Conservation (phyloP, 345 rosid genomes). For the Eucalyptus melliodora region DNA sequence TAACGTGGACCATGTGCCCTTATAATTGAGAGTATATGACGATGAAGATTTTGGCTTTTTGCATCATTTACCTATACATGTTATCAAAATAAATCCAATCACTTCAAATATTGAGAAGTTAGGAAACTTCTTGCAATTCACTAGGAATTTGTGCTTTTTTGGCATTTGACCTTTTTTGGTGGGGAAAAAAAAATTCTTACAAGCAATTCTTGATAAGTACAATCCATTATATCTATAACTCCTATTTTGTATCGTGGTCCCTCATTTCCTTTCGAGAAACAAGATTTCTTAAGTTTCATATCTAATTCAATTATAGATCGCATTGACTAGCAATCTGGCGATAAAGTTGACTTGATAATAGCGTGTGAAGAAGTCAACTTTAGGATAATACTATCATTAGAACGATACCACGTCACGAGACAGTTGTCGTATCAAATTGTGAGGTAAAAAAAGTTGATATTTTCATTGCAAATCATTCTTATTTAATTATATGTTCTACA, state of each 20-base stretch:
- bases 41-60: neutral
- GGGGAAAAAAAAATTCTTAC: neutral
- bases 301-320: neutral
- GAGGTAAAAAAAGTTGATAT: neutral
- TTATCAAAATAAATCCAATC: too few species aligned
- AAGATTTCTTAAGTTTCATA: neutral
- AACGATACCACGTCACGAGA: neutral
- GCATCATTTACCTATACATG: neutral
- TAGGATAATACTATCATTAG: neutral
- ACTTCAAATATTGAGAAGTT: neutral
- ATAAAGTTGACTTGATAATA: neutral
- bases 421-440: neutral
- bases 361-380: too few species aligned
- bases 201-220: neutral
- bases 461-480: neutral
- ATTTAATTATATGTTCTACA: neutral
- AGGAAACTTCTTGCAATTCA: neutral
- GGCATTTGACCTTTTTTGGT: neutral
- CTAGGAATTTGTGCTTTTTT: neutral
- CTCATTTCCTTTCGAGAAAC: neutral
- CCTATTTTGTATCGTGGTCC: neutral
- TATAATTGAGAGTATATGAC: neutral
- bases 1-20: neutral
- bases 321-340: rapidly evolving
- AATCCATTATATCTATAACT: neutral